Conservation (phyloP, 805 yeast species). For the Tetrapisispora fleetii region DNA sequence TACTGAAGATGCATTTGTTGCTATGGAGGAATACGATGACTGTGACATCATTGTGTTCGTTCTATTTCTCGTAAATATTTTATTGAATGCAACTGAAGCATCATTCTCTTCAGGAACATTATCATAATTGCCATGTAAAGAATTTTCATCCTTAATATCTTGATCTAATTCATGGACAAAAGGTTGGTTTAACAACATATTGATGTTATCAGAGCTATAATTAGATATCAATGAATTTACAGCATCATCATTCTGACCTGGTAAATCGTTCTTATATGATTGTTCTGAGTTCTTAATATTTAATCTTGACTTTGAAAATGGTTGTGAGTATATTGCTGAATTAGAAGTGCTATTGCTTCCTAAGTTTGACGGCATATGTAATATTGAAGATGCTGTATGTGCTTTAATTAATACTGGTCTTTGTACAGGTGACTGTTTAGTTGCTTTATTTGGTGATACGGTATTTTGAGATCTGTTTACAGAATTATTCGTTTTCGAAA, state of each 20-base stretch:
- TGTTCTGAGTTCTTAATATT: neutral
- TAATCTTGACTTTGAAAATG: neutral
- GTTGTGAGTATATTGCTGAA: neutral
- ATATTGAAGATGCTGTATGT: neutral
- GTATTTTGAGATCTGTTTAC: neutral
- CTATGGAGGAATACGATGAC: conserved; percentile 17
- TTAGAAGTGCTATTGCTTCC: neutral
- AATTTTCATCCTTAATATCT: neutral
- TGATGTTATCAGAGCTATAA: neutral
- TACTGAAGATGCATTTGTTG: conserved; percentile 6
- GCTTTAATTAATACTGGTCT: neutral
- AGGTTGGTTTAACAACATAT: neutral
- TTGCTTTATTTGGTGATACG: neutral
- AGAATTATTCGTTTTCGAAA: neutral
- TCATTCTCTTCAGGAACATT: conserved; percentile 24
- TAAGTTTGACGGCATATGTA: neutral
- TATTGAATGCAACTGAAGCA: conserved; percentile 29
- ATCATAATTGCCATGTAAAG: neutral
- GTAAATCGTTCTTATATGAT: neutral
- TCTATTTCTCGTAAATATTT: conserved; percentile 18
- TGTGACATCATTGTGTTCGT: conserved; percentile 19
- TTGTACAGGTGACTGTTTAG: neutral
- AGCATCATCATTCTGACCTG: neutral
- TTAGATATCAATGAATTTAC: neutral
- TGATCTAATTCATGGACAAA: neutral